phyloP scores from a whole-genome alignment of 169 alveolate species.

The Plasmodium gonderi region DNA sequence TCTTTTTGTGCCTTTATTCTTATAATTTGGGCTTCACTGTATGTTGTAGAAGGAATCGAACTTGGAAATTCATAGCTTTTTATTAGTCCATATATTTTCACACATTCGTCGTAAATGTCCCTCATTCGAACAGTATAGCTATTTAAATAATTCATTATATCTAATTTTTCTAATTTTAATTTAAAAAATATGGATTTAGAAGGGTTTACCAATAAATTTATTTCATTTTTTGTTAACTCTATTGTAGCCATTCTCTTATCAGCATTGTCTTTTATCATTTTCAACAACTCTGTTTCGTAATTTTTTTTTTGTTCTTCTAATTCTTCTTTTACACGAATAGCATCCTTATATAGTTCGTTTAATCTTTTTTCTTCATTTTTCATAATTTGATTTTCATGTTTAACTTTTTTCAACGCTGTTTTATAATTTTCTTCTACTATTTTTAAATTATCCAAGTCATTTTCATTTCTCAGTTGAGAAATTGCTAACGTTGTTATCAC shows the following conservation, averaged over 20 bases:
- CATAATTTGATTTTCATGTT: constrained; percentile 6
- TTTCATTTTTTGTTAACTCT: neutral
- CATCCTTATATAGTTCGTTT: neutral
- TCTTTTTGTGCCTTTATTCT: neutral
- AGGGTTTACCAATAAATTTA: neutral
- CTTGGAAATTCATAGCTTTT: neutral
- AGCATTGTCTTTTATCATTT: constrained; percentile 3
- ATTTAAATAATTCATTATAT: constrained; percentile 10
- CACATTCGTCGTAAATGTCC: neutral
- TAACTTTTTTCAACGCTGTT: neutral
- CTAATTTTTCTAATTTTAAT: neutral
- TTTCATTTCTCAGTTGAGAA: neutral
- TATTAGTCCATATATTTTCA: neutral
- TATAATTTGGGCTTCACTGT: neutral
- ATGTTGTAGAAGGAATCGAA: neutral
- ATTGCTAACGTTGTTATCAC: neutral
- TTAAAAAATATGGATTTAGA: neutral
- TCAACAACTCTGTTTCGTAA: constrained; percentile 1
- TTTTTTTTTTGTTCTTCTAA: constrained; percentile 1
- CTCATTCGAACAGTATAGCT: neutral
- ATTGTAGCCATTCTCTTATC: neutral
- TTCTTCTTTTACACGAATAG: neutral
- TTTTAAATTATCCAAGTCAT: neutral
- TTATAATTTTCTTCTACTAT: neutral
- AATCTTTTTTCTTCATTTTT: neutral